These are phyloP conservation scores for Coniochaeta sp. DNA, from an alignment of 2,329 filamentous ascomycete species.

Conservation along the genomic window DNA sequence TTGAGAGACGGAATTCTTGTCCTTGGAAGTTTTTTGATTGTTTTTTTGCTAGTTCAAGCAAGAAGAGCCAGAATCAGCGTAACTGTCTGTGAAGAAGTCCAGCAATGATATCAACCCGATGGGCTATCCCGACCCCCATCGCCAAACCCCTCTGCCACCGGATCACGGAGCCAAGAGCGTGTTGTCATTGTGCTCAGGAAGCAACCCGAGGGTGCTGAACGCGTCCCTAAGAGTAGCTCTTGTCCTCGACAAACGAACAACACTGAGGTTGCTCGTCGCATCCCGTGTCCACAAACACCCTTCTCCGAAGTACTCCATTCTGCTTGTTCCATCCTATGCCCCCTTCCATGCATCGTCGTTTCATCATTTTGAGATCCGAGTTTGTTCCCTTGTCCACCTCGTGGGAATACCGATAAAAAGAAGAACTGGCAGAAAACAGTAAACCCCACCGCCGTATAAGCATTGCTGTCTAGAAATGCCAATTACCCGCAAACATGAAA, in stretches of 20 bases:
- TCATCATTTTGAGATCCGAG: background rate
- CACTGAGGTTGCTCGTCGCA: background rate
- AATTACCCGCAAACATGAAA: background rate
- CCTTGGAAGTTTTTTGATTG: background rate
- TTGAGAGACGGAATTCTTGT: background rate
- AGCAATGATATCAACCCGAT: background rate
- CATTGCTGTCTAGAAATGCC: constrained; percentile 11
- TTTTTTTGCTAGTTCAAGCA: background rate
- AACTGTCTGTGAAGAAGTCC: background rate
- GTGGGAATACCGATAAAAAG: constrained; percentile 7
- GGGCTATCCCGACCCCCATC: background rate
- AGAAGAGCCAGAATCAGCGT: too few species aligned
- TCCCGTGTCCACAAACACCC: background rate
- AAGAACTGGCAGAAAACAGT: too few species aligned
- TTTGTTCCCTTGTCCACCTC: constrained; percentile 7
- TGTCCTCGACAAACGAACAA: background rate
- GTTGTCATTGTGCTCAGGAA: background rate
- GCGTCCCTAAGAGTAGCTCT: background rate
- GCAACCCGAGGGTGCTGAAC: background rate
- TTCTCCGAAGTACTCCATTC: background rate
- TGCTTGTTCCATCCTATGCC: constrained; percentile 7
- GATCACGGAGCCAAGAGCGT: background rate
- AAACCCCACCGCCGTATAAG: background rate
- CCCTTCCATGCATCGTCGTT: constrained; percentile 5
- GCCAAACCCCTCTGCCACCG: background rate